These are phyloP conservation scores for Yamadazyma sp. DNA, from an alignment of 805 yeast genomes.

Conservation along the genomic window DNA sequence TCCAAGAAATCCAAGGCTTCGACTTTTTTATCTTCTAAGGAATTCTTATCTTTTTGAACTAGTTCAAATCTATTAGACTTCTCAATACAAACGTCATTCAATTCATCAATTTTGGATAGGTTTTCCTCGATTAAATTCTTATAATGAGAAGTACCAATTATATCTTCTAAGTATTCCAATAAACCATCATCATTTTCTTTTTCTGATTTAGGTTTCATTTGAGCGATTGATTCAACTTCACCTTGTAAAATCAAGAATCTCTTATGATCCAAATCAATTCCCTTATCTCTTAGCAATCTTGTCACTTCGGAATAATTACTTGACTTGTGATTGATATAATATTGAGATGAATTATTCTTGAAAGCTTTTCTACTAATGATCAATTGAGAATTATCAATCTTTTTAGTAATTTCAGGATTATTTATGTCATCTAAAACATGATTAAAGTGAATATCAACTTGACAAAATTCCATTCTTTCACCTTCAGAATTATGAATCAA, in stretches of 20 bases:
- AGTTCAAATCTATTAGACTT: slow-evolving; percentile 76
- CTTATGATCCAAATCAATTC: slow-evolving; percentile 92
- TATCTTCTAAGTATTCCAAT: slow-evolving; percentile 91
- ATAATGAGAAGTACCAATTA: slow-evolving; percentile 89
- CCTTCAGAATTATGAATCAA: slow-evolving; percentile 86
- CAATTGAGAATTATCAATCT: slow-evolving; percentile 52
- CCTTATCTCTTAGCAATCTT: slow-evolving; percentile 65
- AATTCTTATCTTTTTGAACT: slow-evolving; percentile 71
- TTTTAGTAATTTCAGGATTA: slow-evolving; percentile 9
- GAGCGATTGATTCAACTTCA: slow-evolving; percentile 97
- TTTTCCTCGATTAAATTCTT: slow-evolving; percentile 71
- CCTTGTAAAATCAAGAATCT: slow-evolving; percentile 94
- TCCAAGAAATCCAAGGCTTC: slow-evolving; percentile 65
- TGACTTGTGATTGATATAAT: slow-evolving; percentile 65
- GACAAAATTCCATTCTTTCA: slow-evolving; percentile 62
- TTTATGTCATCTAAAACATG: slow-evolving; percentile 59
- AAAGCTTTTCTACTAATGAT: slow-evolving; percentile 79
- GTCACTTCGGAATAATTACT: slow-evolving; percentile 82
- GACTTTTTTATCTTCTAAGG: slow-evolving; percentile 62
- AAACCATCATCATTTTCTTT: slow-evolving; percentile 89
- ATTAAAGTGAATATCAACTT: slow-evolving; percentile 86
- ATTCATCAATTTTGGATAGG: slow-evolving; percentile 57
- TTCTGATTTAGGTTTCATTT: slow-evolving; percentile 98
- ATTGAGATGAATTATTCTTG: slow-evolving; percentile 72
- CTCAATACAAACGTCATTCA: slow-evolving; percentile 77